Base-by-base conservation (phyloP, 2,329 filamentous ascomycete species). In the Cladosporium sp. region DNA sequence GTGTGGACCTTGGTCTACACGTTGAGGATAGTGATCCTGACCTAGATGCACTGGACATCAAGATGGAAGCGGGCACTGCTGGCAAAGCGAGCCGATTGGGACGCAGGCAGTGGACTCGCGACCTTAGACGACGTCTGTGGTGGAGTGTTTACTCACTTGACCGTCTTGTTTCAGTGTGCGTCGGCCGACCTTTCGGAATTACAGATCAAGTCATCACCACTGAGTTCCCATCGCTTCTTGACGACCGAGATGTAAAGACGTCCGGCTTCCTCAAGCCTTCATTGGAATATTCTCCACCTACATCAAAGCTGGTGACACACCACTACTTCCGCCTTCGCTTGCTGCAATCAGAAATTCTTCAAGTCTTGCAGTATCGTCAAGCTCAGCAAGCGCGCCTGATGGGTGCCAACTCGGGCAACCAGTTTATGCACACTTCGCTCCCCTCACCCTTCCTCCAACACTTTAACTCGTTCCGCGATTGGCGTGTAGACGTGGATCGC, bases 131-230 rank as follows among this genome's bases (percentile, higher is more conserved):
- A 59, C 84, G 93, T 34, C 79, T 97, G 14, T 97, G 92, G 92
- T 97, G 94, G 93, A 96, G 92, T 75, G 92, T 92, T 1, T 97
- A 97, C 74, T 93, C 90, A 5, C 85, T 97, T 58, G 93, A 97
- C 74, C 85, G 93, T n/a, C 85, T 97, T 5, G 93, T 97, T 52
- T 94, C 91, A 69, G 92, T 91, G 20, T 97, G 92, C 66, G 93
- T 97, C 25, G 93, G 93, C 38, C 82, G 93, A 58, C 94, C 93
- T 6, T 95, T 97, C 69, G 92, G 93, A 30, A 91, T 97, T 63
- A 92, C 89, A n/a, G 94, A 97, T 75, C 90, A 96, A 71, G 90
- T 96, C 63, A 90, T 97, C 67, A 97, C 93, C 14, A 97, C 93
- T 0, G 91, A 96, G 69, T 95, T 97, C 64, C 93, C 93, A 1